A percentile compares a stretch with the other conserved stretches of the same genome.
phyloP scores from a whole-genome alignment of 345 rosid genomes.

The Cardiospermum halicacabum region DNA sequence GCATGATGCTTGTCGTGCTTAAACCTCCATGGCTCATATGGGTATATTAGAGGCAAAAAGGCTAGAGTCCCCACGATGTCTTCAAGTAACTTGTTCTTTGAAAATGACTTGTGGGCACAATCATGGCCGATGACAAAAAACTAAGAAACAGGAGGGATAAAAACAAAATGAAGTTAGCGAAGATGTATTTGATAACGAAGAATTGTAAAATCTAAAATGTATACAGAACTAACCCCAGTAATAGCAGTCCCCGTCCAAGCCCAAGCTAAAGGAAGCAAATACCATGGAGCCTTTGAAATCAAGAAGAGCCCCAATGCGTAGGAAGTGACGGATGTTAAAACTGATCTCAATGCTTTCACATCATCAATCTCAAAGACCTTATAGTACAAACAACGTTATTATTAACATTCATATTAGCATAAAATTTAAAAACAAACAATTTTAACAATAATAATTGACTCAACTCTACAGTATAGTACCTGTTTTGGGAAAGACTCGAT shows the following conservation, averaged over 20 bases:
- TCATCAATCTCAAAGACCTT: conserved; percentile 90
- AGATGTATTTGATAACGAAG: conserved; percentile 1
- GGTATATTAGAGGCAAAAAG: conserved; percentile 81
- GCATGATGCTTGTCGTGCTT: conserved; percentile 96
- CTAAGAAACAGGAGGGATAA: conserved; percentile 31
- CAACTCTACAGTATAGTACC: conserved; percentile 31
- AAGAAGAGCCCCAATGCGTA: conserved; percentile 75
- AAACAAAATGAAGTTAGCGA: conserved; percentile 16
- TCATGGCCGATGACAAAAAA: conserved; percentile 99
- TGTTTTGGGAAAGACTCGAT: conserved; percentile 74
- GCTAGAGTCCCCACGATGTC: conserved; percentile 94
- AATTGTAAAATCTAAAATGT: background rate
- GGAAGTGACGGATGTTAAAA: conserved; percentile 70
- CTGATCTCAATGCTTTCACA: conserved; percentile 81
- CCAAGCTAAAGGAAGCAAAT: conserved; percentile 93
- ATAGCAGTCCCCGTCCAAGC: conserved; percentile 96
- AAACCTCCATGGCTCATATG: conserved; percentile 95
- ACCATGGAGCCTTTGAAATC: conserved; percentile 92
- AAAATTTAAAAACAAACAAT: too few relatives aligned
- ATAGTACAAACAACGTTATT: conserved; percentile 12
- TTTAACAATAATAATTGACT: background rate
- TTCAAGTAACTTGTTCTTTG: conserved; percentile 82
- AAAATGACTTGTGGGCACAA: conserved; percentile 94
- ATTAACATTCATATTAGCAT: background rate
- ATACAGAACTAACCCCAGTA: conserved; percentile 59